Conservation (phyloP, 2,329 filamentous ascomycete genomes). For the Albifimbria verrucaria region DNA sequence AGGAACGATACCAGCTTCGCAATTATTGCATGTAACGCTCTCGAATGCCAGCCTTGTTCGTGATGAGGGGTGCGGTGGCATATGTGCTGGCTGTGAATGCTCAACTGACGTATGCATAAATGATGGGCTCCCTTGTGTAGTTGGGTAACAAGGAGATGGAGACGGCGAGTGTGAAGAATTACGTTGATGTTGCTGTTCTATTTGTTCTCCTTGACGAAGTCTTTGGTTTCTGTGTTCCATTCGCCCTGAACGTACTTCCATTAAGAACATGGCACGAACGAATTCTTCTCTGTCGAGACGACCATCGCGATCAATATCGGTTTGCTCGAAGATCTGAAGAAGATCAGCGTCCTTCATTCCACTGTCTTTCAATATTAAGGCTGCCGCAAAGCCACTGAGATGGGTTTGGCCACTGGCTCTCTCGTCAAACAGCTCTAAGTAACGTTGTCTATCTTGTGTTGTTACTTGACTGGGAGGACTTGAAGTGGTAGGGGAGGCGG, state of each 20-base stretch:
- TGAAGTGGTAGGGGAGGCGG: too few species aligned
- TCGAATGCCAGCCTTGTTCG: background rate
- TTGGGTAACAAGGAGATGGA: too few species aligned
- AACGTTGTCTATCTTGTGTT: too few species aligned
- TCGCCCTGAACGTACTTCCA: slow-evolving; percentile 10
- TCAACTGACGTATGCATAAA: too few species aligned
- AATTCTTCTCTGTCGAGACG: slow-evolving; percentile 18
- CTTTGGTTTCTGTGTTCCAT: background rate
- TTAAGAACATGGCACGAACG: slow-evolving; percentile 17
- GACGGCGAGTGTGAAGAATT: background rate
- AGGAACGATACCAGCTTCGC: background rate
- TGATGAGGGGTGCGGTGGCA: too few species aligned
- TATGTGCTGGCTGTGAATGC: too few species aligned
- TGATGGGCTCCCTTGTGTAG: too few species aligned
- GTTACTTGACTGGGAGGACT: too few species aligned
- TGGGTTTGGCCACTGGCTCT: slow-evolving; percentile 8
- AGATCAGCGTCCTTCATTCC: slow-evolving; percentile 12
- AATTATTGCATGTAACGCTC: background rate
- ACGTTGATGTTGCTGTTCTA: background rate
- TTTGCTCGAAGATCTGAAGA: slow-evolving; percentile 18
- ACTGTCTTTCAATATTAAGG: slow-evolving; percentile 14
- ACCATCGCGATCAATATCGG: slow-evolving; percentile 17
- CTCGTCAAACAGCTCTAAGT: slow-evolving; percentile 6
- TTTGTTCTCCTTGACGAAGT: background rate
- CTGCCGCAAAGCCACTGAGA: slow-evolving; percentile 16